Evolutionary conservation across 345 rosid species (phyloP).

Genomic region (Ceriops tagal): DNA sequence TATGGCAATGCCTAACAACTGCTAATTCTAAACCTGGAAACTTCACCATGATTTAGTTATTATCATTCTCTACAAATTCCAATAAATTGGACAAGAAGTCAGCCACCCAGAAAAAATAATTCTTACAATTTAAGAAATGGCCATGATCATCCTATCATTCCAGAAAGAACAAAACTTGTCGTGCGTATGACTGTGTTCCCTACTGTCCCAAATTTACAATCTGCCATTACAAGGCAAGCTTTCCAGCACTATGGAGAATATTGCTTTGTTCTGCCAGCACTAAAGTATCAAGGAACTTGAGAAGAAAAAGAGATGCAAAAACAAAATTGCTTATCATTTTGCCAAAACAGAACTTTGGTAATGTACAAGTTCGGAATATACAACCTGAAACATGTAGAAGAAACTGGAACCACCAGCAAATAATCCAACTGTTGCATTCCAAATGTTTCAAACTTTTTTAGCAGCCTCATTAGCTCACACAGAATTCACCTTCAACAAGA

Average conservation of each 20-base stretch:
- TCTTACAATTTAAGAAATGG: background rate
- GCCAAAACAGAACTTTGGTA: slow-evolving; percentile 28
- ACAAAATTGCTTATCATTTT: slow-evolving; percentile 12
- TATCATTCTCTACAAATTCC: no score
- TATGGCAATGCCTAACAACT: no score
- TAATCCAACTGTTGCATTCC: slow-evolving; percentile 23
- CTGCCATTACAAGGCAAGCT: slow-evolving; percentile 4
- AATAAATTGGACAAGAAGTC: no score
- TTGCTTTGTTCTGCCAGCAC: background rate
- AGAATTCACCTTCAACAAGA: slow-evolving; percentile 32
- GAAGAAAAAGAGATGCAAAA: background rate
- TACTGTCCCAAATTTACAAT: background rate
- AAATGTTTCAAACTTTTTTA: slow-evolving; percentile 25
- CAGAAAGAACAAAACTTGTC: background rate
- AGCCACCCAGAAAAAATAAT: no score
- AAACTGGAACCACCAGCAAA: slow-evolving; percentile 16
- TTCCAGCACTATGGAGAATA: background rate
- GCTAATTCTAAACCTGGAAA: no score
- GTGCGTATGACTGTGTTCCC: background rate
- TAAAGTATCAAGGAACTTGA: background rate
- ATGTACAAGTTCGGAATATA: slow-evolving; percentile 22
- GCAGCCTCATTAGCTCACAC: slow-evolving; percentile 24
- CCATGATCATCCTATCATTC: background rate
- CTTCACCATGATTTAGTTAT: no score
- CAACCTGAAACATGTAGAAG: slow-evolving; percentile 15